Base-by-base conservation (phyloP, 176 grass and related monocot species). In the Elaeis guineensis region DNA sequence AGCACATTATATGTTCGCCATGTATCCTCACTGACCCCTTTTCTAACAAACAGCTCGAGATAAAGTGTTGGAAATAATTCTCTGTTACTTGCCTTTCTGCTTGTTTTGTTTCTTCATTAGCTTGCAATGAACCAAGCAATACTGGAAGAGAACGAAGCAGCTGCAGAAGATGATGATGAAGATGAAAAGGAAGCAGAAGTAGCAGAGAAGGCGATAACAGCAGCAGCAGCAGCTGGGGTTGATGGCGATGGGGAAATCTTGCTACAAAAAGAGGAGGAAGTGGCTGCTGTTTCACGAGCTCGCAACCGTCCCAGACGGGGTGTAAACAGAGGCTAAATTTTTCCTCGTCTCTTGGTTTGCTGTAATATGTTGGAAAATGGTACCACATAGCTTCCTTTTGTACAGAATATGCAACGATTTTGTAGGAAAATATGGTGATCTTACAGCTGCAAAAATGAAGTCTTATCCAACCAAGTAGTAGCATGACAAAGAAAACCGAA, bases 121-220 rank as follows among this genome's bases (percentile, higher is more conserved):
- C 78, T 90, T 74, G 87, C 84, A 60, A 71, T 77, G 44, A 79
- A 86, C 65, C 18, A 70, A 55, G 82, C 82, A 64, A 90, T 77
- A 63, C 15, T 82, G 79, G 82, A 90, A 49, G 87, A 90, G 76
- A 79, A 75, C 75, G 55, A 82, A 57, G 75, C 64, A 3, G 74
- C 65, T 0, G 68, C 54, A 0, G 77, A 58, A 17, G 8, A 3
- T 5, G 55, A 20, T 4, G 48, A 25, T 0, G 62, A 55, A 15
- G 71, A 24, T 4, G 70, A 54, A 1, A 61, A 30, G 0, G 57
- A 4, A 7, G 57, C 51, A 16, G 25, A 4, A 0, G 58, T 28
- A 1, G 76, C 32, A 23, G 56, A 15, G 15, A 44, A 8, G 9
- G 35, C 11, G 9, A 14, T 44, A 14, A 12, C 35, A 44, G 35